Evolutionary conservation across 2,329 filamentous ascomycete species (phyloP).

Genomic region (Venturia oleaginea): DNA sequence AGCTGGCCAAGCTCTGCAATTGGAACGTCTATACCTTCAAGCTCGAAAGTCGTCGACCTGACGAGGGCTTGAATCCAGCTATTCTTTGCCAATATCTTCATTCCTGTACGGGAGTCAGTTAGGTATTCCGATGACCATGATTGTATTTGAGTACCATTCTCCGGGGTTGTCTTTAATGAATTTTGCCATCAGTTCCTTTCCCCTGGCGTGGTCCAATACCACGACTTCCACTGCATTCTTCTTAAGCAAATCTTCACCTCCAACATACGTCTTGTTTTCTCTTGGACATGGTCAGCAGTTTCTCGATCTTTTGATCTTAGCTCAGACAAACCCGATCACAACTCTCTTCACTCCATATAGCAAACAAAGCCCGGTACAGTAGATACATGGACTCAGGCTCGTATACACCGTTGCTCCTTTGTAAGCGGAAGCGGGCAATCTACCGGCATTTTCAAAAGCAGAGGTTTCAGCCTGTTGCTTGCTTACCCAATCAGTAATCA

Average conservation of each 20-base stretch:
- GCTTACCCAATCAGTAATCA: not conserved
- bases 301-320: not conserved
- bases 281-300: slow-evolving; percentile 15
- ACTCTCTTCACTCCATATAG: slow-evolving; percentile 66
- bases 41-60: too few species aligned
- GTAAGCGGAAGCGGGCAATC: slow-evolving; percentile 60
- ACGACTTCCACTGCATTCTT: slow-evolving; percentile 62
- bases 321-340: slow-evolving; percentile 44
- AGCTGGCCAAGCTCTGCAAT: too few species aligned
- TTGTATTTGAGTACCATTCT: slow-evolving; percentile 47
- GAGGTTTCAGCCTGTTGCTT: slow-evolving; percentile 59
- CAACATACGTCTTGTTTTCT: slow-evolving; percentile 67
- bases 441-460: slow-evolving; percentile 64
- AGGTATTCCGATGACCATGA: not conserved
- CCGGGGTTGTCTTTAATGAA: slow-evolving; percentile 66
- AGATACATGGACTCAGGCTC: slow-evolving; percentile 69
- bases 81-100: slow-evolving; percentile 27
- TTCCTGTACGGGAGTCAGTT: not conserved
- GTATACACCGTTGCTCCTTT: slow-evolving; percentile 74
- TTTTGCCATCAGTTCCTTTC: slow-evolving; percentile 53
- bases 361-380: slow-evolving; percentile 72
- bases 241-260: slow-evolving; percentile 62
- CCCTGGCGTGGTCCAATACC: slow-evolving; percentile 57
- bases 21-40: too few species aligned
- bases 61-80: too few species aligned